Evolutionary conservation across 768 basidiomycete species (phyloP).

Genomic region (Russula griseocarnosa): DNA sequence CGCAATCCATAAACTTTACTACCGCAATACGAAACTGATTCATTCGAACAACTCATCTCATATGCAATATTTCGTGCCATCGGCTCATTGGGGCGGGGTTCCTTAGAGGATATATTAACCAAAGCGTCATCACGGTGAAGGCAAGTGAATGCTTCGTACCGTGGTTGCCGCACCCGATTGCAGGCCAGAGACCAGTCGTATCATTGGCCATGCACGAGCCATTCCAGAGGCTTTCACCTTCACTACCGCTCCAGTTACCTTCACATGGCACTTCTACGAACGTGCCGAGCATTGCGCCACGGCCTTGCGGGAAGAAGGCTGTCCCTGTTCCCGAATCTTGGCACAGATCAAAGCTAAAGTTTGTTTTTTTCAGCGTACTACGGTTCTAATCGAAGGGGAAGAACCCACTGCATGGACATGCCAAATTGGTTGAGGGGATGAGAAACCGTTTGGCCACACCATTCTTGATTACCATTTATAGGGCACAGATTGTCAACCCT

Average conservation of each 20-base stretch:
- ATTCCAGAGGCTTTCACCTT: conserved; percentile 44
- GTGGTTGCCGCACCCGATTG: conserved; percentile 50
- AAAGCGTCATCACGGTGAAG: not conserved
- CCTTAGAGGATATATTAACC: conserved; percentile 1
- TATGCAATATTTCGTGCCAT: not conserved
- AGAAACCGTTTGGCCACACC: conserved; percentile 50
- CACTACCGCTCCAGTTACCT: conserved; percentile 49
- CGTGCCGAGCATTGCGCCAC: conserved; percentile 53
- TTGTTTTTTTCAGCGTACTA: not conserved
- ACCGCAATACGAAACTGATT: too few relatives aligned
- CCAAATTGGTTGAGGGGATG: conserved; percentile 39
- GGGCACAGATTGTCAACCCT: conserved; percentile 49
- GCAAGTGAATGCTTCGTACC: conserved; percentile 34
- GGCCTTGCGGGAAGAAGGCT: conserved; percentile 54
- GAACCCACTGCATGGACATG: conserved; percentile 47
- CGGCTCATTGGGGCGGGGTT: conserved; percentile 9
- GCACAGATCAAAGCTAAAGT: conserved; percentile 55
- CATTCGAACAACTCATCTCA: too few relatives aligned
- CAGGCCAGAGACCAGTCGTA: conserved; percentile 48
- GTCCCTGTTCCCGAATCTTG: conserved; percentile 50
- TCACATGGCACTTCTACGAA: conserved; percentile 55
- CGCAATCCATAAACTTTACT: too few relatives aligned
- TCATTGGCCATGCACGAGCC: conserved; percentile 52
- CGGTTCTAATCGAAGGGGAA: not conserved
- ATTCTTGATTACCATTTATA: conserved; percentile 41